Evolutionary conservation across 202 grass and related monocot genomes (phyloP).

Genomic region (Cymbopogon flexuosus): DNA sequence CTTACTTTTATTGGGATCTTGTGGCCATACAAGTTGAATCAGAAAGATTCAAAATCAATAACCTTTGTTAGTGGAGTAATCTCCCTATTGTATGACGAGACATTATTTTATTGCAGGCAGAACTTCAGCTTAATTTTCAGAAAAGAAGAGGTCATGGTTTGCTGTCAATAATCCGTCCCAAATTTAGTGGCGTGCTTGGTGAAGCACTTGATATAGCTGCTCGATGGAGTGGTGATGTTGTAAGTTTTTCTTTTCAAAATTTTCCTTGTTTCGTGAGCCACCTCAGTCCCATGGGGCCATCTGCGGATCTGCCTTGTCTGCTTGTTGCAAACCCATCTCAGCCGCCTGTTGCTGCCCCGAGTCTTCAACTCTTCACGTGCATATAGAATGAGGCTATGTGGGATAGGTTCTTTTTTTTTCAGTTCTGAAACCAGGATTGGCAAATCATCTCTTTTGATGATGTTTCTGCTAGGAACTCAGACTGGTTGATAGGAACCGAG

Average conservation of each 20-base stretch:
- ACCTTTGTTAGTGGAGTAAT: slow-evolving; percentile 8
- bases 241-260: slow-evolving; percentile 50
- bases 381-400: neutral
- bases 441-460: neutral
- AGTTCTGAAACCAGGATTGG: neutral
- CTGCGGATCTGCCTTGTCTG: neutral
- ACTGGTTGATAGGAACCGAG: neutral
- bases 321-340: neutral
- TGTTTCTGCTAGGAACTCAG: neutral
- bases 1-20: neutral
- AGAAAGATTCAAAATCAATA: neutral
- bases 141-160: slow-evolving; percentile 97
- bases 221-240: slow-evolving; percentile 98
- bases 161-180: slow-evolving; percentile 79
- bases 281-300: neutral
- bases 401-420: neutral
- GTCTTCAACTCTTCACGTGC: neutral
- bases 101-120: slow-evolving; percentile 60
- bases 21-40: slow-evolving; percentile 12
- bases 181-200: slow-evolving; percentile 94
- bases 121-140: slow-evolving; percentile 98
- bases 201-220: slow-evolving; percentile 95
- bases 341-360: neutral
- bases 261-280: neutral
- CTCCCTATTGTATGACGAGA: neutral